Evolutionary conservation across 2,329 filamentous ascomycete genomes (phyloP), one percentile per base, ranked within the genome.

Genomic region (Fragosphaeria purpurea): DNA sequence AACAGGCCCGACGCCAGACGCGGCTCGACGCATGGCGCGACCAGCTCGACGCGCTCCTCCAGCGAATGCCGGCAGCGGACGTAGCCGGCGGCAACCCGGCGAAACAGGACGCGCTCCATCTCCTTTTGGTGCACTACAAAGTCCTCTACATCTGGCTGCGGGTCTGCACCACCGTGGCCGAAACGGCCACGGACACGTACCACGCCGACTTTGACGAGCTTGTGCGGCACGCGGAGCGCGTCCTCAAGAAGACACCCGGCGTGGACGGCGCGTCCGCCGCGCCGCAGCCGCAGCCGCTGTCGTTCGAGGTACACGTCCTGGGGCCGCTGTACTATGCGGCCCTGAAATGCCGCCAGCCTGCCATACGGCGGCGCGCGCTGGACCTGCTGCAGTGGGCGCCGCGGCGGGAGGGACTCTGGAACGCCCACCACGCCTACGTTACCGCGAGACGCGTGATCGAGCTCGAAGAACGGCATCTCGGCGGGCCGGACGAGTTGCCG

Each of bases 321-420:
- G 45, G 45, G 11, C 45, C 45, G 12, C 30, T 49, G 6, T 49
- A 40, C 33, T 43, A 40, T 11, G 32, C 32, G 1, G 47, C 47
- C 34, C 12, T 49, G 12, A 49, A 49, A 37, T 49, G 47, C 47
- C 41, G 47, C 2, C 41, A 49, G 12, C 33, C 47, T 11, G 35
- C 34, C 22, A 45, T 22, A 4, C 47, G 47, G 12, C 22, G 41
- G 32, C 47, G 47, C 3, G 47, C 47, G 4, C 35, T 49, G 6
- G 47, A 22, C 2, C n/a, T 44, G 31, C 41, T 49, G n/a, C 34
- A 22, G 12, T 33, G 31, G 6, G 45, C 38, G 3, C 45, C 45
- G 3, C 45, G 45, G 2, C 45, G 45, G 4, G 45, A 47, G 11
- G 45, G 45, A 4, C 35, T 47, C 30, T 47, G 45, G 45, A 47